Base-by-base conservation (phyloP, 2,329 filamentous ascomycete species). In the Diaporthe batatas region DNA sequence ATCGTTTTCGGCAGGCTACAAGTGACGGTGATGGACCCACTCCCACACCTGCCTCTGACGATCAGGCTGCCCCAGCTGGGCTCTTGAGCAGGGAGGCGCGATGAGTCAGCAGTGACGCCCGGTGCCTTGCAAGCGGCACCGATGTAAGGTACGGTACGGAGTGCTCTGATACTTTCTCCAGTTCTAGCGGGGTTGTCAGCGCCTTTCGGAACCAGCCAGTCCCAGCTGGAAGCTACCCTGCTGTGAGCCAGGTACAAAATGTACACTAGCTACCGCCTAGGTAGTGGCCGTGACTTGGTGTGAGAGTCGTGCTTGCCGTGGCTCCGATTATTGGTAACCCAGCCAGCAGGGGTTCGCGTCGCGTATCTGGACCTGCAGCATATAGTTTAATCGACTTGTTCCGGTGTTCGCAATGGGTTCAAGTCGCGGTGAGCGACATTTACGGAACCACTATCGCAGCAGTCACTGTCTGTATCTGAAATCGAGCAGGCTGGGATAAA, bases 271-370 rank as follows among this genome's bases (percentile, higher is more conserved):
- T 12, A 29, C 29, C 29, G 29, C 29, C 29, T 36, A 36, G 34
- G 34, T 59, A n/a, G 11, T 32, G 16, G 16, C 36, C 68, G 68
- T 72, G 69, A 73, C 69, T 59, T 62, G 72, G 72, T 71, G 72
- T 64, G 25, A 34, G 47, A 65, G 72, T 72, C 72, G 72, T 72
- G 72, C 69, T 55, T 57, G 42, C 68, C 44, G 16, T 42, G 39
- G 39, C 11, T 42, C 29, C 39, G 18, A 3, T 47, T 7, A 29
- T 59, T 29, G 32, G 42, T 42, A 32, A 25, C 57, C 49, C 25
- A 23, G 36, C 21, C 44, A 47, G 47, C 72, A 73, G 68, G 72
- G 72, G 57, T 73, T 34, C 72, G 72, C 72, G 72, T 73, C 72
- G 69, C 72, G 55, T 34, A 21, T 12, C 53, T 7, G 8, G 18